phyloP scores from a whole-genome alignment of 495 filamentous ascomycete species.

The Xanthoparmelia taractica region DNA sequence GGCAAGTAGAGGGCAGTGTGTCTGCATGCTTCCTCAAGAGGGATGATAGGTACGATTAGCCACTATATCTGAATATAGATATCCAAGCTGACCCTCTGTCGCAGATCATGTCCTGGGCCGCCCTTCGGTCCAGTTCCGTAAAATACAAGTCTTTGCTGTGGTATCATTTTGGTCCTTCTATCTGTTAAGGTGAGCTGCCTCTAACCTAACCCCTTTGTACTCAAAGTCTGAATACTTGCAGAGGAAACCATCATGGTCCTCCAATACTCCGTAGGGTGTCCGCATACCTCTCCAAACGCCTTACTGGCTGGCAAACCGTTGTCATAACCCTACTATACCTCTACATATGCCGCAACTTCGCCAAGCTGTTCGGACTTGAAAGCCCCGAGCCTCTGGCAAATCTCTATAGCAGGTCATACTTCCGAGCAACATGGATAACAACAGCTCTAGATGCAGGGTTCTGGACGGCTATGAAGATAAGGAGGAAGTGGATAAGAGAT shows the following conservation, averaged over 20 bases:
- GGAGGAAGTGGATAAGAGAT: conserved; percentile 73
- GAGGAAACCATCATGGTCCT: conserved; percentile 83
- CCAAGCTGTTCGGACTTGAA: conserved; percentile 82
- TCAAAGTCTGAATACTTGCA: conserved; percentile 28
- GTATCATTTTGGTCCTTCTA: conserved; percentile 87
- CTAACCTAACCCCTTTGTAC: neutral
- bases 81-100: neutral
- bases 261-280: conserved; percentile 68
- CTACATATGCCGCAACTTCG: conserved; percentile 86
- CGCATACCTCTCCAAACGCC: conserved; percentile 51
- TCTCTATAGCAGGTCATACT: conserved; percentile 90
- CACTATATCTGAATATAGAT: neutral
- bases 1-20: neutral
- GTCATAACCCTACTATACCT: conserved; percentile 85
- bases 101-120: conserved; percentile 85
- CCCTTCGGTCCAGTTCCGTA: conserved; percentile 82
- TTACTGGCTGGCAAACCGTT: conserved; percentile 85
- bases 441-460: conserved; percentile 94
- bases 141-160: conserved; percentile 86
- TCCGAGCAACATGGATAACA: conserved; percentile 93
- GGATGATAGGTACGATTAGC: conserved; percentile 22
- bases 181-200: conserved; percentile 53
- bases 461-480: conserved; percentile 95
- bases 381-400: conserved; percentile 90
- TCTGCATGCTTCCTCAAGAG: neutral